phyloP scores from a whole-genome alignment of 306 rosid species.

The Lablab purpureus region DNA sequence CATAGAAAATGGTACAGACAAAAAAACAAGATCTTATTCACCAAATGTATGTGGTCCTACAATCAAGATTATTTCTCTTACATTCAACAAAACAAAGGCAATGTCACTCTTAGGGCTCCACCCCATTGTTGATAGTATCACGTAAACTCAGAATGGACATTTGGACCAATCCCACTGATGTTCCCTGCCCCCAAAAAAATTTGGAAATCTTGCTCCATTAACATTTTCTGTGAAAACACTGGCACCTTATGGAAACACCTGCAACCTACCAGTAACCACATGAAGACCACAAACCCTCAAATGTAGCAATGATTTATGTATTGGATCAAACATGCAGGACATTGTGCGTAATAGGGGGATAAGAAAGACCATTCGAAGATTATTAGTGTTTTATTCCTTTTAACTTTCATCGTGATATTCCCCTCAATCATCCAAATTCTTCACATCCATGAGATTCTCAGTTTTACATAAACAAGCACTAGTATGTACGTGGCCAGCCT shows the following conservation, averaged over 20 bases:
- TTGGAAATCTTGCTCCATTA: background rate
- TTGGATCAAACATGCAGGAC: background rate
- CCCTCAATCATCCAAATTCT: background rate
- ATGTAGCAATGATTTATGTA: background rate
- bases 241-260: background rate
- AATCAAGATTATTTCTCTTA: background rate
- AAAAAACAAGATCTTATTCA: background rate
- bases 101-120: too few relatives aligned
- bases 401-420: background rate
- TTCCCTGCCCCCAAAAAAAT: background rate
- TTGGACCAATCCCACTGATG: background rate
- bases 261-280: background rate
- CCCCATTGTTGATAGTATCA: too few relatives aligned
- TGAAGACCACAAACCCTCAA: background rate
- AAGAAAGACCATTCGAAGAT: background rate
- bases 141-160: too few relatives aligned
- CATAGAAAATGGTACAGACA: background rate
- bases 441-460: background rate
- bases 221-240: background rate
- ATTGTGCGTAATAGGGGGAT: background rate
- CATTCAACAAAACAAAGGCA: too few relatives aligned
- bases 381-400: background rate
- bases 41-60: background rate
- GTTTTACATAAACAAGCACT: background rate
- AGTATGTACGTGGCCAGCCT: background rate